A percentile compares a stretch with the other conserved stretches of the same genome.
These are phyloP conservation scores for Debaryomycetaceae sp. DNA, from an alignment of 1,139 yeast genomes.

Conservation along the genomic window DNA sequence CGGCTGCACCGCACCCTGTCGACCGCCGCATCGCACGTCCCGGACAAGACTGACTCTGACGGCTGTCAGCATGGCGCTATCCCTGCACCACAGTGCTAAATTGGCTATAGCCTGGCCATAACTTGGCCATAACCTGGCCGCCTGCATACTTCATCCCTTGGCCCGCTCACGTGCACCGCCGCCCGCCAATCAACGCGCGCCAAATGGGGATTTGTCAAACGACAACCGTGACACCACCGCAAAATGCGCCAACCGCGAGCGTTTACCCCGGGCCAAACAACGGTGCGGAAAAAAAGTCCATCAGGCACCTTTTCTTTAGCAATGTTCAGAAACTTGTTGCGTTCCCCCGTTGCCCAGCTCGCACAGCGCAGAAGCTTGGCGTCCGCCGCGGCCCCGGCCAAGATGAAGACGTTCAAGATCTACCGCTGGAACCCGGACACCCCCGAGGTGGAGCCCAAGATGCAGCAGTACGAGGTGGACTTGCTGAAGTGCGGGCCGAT, in stretches of 20 bases:
- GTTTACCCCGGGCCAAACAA: conserved; percentile 12
- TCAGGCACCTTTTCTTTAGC: not conserved
- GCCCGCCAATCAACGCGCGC: conserved; percentile 7
- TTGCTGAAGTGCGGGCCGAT: conserved; percentile 94
- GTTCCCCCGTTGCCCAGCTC: conserved; percentile 5
- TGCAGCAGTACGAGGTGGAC: conserved; percentile 81
- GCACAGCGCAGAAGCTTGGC: conserved; percentile 34
- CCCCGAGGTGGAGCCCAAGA: conserved; percentile 86
- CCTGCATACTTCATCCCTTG: too few relatives aligned
- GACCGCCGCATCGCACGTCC: too few relatives aligned
- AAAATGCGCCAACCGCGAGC: too few relatives aligned
- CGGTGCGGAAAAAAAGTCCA: too few relatives aligned
- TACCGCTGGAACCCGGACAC: conserved; percentile 99
- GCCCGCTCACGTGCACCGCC: too few relatives aligned
- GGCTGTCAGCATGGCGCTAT: too few relatives aligned
- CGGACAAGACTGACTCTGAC: too few relatives aligned
- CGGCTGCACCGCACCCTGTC: too few relatives aligned
- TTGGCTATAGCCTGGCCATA: too few relatives aligned
- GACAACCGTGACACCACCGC: not conserved
- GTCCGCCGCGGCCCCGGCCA: conserved; percentile 42
- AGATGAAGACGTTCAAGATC: conserved; percentile 79
- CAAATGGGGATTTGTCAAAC: conserved; percentile 10
- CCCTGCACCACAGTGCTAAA: too few relatives aligned
- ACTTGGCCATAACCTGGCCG: too few relatives aligned
- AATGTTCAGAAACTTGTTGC: conserved; percentile 9